phyloP scores from a whole-genome alignment of 2,329 filamentous ascomycete species.

The Alternaria triticina region DNA sequence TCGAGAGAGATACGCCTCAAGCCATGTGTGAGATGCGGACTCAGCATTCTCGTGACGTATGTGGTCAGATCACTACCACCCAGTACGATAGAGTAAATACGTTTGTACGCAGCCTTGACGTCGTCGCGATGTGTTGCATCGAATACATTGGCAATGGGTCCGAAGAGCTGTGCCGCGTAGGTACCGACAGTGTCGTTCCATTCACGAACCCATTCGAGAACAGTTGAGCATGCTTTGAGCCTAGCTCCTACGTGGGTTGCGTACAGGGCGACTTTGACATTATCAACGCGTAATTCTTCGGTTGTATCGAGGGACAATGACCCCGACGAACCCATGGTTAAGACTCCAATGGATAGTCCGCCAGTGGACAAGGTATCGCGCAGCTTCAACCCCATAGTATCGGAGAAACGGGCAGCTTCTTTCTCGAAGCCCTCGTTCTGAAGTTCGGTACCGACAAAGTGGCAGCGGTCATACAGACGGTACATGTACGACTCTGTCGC shows the following conservation, averaged over 20 bases:
- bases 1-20: constrained; percentile 2
- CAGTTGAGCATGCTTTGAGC: constrained; percentile 23
- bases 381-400: constrained; percentile 22
- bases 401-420: constrained; percentile 21
- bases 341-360: constrained; percentile 21
- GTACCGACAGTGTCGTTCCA: constrained; percentile 37
- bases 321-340: constrained; percentile 3
- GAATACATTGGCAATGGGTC: constrained; percentile 33
- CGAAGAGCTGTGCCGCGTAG: constrained; percentile 36
- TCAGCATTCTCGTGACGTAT: constrained; percentile 26
- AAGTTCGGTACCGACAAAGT: constrained; percentile 29
- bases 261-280: constrained; percentile 19
- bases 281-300: constrained; percentile 11
- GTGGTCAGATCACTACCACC: constrained; percentile 23
- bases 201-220: constrained; percentile 35
- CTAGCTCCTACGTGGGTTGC: constrained; percentile 28
- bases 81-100: constrained; percentile 32
- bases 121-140: constrained; percentile 31
- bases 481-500: constrained; percentile 28
- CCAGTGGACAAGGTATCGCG: not conserved
- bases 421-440: constrained; percentile 9
- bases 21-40: not conserved
- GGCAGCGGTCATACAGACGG: constrained; percentile 30
- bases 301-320: not conserved
- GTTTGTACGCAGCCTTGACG: constrained; percentile 30